Evolutionary conservation across 2,329 filamentous ascomycete genomes (phyloP).

Genomic region (Diaporthe caulivora): DNA sequence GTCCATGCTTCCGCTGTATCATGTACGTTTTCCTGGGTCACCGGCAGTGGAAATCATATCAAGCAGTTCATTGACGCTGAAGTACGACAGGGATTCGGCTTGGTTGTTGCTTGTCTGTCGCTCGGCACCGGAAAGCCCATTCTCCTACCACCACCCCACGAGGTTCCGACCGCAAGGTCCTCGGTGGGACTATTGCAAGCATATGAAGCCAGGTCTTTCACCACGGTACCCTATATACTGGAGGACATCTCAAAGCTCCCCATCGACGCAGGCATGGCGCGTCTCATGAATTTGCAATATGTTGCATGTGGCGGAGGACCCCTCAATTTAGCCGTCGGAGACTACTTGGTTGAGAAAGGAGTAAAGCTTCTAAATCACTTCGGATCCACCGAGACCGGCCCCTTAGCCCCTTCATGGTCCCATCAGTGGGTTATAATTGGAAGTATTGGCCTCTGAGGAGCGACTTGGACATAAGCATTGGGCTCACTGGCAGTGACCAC

Average conservation of each 20-base stretch:
- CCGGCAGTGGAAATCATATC: too few relatives aligned
- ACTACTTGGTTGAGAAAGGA: neutral
- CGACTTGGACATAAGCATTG: neutral
- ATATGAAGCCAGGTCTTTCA: neutral
- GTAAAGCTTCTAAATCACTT: constrained; percentile 21
- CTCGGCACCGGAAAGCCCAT: constrained; percentile 6
- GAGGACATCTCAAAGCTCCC: constrained; percentile 13
- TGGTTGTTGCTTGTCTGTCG: neutral
- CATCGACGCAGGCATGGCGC: neutral
- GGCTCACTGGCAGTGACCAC: neutral
- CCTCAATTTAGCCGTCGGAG: neutral
- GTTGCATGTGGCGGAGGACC: constrained; percentile 1
- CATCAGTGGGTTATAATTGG: neutral
- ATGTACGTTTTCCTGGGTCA: neutral
- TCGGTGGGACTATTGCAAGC: neutral
- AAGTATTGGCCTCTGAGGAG: constrained; percentile 5
- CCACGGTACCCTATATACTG: constrained; percentile 2
- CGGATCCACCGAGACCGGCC: constrained; percentile 15
- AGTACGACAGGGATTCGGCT: constrained; percentile 1
- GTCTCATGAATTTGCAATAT: neutral
- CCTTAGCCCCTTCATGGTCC: neutral
- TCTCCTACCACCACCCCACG: neutral
- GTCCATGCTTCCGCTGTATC: constrained; percentile 10
- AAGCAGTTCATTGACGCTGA: neutral
- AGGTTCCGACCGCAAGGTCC: neutral